Evolutionary conservation across 257 asterid species (phyloP).

Genomic region (Striga asiatica): DNA sequence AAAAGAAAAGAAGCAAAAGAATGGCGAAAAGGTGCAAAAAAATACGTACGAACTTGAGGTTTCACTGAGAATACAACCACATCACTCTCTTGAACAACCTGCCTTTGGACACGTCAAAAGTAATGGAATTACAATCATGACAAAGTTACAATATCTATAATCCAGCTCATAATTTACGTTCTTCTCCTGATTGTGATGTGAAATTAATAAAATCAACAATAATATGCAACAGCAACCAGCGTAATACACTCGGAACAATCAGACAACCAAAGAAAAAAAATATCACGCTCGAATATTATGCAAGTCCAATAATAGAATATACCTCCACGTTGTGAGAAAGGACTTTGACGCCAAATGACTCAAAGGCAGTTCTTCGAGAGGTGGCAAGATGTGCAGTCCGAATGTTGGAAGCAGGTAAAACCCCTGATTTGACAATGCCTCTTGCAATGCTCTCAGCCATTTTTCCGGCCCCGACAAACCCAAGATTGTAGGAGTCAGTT

Average conservation of each 20-base stretch:
- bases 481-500: conserved; percentile 58
- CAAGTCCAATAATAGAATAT: background rate
- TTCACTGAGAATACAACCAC: conserved; percentile 82
- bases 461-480: conserved; percentile 93
- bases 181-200: too few species aligned
- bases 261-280: background rate
- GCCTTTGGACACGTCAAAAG: conserved; percentile 20
- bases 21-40: background rate
- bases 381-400: conserved; percentile 61
- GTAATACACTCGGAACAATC: background rate
- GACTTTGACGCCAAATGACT: conserved; percentile 70
- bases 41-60: conserved; percentile 87
- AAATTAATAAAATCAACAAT: background rate
- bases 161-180: too few species aligned
- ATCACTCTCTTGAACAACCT: conserved; percentile 87
- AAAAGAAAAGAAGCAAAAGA: background rate
- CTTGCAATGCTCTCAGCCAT: conserved; percentile 95
- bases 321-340: conserved; percentile 58
- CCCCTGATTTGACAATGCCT: conserved; percentile 67
- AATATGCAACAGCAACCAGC: background rate
- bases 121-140: background rate
- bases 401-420: conserved; percentile 66
- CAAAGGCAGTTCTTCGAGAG: conserved; percentile 60
- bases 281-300: too few species aligned
- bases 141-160: background rate